A percentile compares a stretch with the other conserved stretches of the same genome.
Evolutionary conservation across 768 basidiomycete species (phyloP).

Genomic region (Boletus bicolor): DNA sequence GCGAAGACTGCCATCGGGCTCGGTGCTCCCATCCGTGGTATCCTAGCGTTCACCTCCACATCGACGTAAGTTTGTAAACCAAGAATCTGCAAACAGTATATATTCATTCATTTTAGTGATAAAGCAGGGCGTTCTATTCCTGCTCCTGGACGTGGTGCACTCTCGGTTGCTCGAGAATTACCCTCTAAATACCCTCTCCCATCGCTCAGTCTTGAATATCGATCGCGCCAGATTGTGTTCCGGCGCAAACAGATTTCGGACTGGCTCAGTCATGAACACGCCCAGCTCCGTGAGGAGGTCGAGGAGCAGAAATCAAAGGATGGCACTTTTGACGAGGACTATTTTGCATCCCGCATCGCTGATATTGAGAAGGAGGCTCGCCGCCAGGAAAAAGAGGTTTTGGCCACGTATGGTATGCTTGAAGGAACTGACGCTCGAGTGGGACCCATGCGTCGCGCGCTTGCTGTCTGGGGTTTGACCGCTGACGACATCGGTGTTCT

Average conservation of each 20-base stretch:
- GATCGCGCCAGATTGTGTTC: constrained; percentile 92
- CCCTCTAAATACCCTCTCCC: constrained; percentile 74
- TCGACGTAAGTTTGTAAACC: constrained; percentile 65
- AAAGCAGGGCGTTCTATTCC: constrained; percentile 98
- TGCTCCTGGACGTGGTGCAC: constrained; percentile 91
- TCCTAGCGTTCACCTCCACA: constrained; percentile 94
- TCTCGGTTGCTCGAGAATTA: constrained; percentile 85
- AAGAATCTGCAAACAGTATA: background rate
- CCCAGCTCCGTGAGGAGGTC: constrained; percentile 77
- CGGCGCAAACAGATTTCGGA: constrained; percentile 92
- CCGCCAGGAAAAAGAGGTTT: constrained; percentile 88
- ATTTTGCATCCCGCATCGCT: constrained; percentile 71
- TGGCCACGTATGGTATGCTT: constrained; percentile 95
- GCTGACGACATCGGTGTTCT: constrained; percentile 91
- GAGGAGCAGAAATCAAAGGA: constrained; percentile 54
- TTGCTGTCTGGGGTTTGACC: constrained; percentile 94
- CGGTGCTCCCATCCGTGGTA: constrained; percentile 88
- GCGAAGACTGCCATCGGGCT: constrained; percentile 95
- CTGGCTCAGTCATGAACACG: constrained; percentile 89
- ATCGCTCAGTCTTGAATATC: constrained; percentile 82
- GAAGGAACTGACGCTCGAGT: constrained; percentile 82
- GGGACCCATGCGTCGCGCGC: constrained; percentile 88
- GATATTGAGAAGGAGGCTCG: constrained; percentile 88
- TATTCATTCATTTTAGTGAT: constrained; percentile 53
- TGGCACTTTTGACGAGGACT: constrained; percentile 56